Evolutionary conservation across 1,139 yeast species (phyloP), one percentile per base, ranked within the genome.

Genomic region (Yamadazyma spencermartinsiae): DNA sequence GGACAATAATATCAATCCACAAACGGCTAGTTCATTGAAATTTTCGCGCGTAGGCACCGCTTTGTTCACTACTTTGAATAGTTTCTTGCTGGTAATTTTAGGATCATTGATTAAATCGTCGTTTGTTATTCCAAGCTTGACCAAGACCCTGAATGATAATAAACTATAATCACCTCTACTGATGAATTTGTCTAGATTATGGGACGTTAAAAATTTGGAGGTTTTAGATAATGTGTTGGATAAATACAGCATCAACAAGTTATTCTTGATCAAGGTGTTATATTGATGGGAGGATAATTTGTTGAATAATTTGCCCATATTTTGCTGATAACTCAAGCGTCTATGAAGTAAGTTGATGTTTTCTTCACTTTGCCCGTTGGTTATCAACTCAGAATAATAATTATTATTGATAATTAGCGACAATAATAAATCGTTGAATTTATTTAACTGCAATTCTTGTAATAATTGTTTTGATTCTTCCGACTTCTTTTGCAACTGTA

Each of bases 201-300:
- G 35, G 12, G 44, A 49, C 21, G 43, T 50, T 33, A 68, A 52
- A 37, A 60, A 61, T 7, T 50, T 50, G 8, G 66, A 61, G 4
- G 48, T 39, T 25, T 44, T 43, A 9, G 65, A 50, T 35, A 68
- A 55, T 11, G 72, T 72, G 21, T 72, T 71, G 2, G 72, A 52
- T 29, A 63, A 56, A 48, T 56, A 70, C 19, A 65, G 64, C 43
- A 77, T 61, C 29, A 72, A 51, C 31, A 73, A 50, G 46, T 71
- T 70, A 48, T 78, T 79, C 51, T 73, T 68, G 34, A 67, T 48
- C 33, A 79, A 49, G 4, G 58, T 52, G 40, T 57, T 65, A 41
- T 60, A 60, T 56, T 79, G 83, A 13, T 65, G 59, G 31, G 57
- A 54, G 9, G 79, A 72, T 40, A 78, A 61, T 51, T 71, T 76